phyloP scores from a whole-genome alignment of 345 rosid genomes.

The Pistacia vera region DNA sequence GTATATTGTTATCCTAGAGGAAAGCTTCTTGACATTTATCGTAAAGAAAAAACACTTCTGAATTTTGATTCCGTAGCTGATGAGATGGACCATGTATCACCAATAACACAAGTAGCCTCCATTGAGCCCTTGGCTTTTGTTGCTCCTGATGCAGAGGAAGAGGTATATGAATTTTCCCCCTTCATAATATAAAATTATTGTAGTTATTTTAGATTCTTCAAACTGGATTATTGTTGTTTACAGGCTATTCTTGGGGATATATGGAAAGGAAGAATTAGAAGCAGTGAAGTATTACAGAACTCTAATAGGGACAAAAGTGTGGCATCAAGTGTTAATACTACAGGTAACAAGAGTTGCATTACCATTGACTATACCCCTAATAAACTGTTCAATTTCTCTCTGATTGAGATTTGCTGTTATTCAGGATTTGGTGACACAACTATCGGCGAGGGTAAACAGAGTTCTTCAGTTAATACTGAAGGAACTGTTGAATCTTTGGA shows the following conservation, averaged over 20 bases:
- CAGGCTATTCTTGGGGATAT: conserved; percentile 62
- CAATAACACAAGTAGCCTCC: conserved; percentile 40
- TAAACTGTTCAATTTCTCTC: background rate
- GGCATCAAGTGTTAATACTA: conserved; percentile 39
- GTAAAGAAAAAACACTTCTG: conserved; percentile 41
- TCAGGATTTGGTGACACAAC: conserved; percentile 17
- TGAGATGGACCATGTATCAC: conserved; percentile 56
- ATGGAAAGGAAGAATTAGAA: conserved; percentile 67
- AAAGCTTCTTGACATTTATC: conserved; percentile 77
- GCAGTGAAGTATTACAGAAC: conserved; percentile 52
- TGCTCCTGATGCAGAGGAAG: conserved; percentile 71
- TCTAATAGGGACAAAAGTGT: conserved; percentile 42
- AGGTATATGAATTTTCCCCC: conserved; percentile 39
- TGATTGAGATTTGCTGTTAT: background rate
- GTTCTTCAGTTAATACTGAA: conserved; percentile 23
- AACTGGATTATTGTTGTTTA: conserved; percentile 16
- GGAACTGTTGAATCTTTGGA: conserved; percentile 31
- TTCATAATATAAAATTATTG: background rate
- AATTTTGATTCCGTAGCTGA: conserved; percentile 42
- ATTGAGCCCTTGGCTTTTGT: conserved; percentile 75
- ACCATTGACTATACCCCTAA: background rate
- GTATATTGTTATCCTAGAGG: conserved; percentile 72
- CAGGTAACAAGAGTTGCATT: conserved; percentile 35
- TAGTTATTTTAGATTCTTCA: background rate
- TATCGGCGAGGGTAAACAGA: conserved; percentile 42